Evolutionary conservation across 2,329 filamentous ascomycete species (phyloP).

Genomic region (Talaromyces amestolkiae): DNA sequence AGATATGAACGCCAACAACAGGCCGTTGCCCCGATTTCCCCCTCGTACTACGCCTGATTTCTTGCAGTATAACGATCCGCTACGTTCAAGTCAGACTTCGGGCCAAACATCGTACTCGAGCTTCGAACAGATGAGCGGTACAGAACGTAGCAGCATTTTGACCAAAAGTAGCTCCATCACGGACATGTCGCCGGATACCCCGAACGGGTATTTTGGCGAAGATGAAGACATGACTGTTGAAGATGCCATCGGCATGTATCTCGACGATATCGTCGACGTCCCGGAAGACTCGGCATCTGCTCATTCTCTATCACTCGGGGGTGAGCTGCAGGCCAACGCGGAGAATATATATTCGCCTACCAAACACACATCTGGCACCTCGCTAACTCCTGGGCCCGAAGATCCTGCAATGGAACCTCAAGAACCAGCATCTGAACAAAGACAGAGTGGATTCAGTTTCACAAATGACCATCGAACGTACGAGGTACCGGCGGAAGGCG

Average conservation of each 20-base stretch:
- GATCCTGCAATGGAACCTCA: not conserved
- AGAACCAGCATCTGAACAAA: not conserved
- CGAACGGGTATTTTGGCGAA: slow-evolving; percentile 62
- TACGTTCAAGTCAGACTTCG: slow-evolving; percentile 60
- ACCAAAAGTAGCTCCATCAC: slow-evolving; percentile 76
- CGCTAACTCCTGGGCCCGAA: not conserved
- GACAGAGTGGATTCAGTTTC: not conserved
- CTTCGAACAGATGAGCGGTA: slow-evolving; percentile 58
- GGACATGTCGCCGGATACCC: slow-evolving; percentile 58
- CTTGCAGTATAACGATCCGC: slow-evolving; percentile 30
- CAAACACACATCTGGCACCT: slow-evolving; percentile 10
- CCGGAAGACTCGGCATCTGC: slow-evolving; percentile 36
- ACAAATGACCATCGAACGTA: not conserved
- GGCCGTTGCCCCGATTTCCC: slow-evolving; percentile 33
- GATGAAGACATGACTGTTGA: slow-evolving; percentile 57
- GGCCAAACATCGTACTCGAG: slow-evolving; percentile 61
- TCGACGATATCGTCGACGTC: slow-evolving; percentile 54
- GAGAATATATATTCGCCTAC: slow-evolving; percentile 14
- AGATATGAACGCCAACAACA: slow-evolving; percentile 25
- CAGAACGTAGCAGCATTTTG: slow-evolving; percentile 76
- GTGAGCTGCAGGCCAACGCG: slow-evolving; percentile 14
- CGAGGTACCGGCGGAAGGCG: not conserved
- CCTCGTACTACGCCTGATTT: slow-evolving; percentile 31
- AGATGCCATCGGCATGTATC: slow-evolving; percentile 61
- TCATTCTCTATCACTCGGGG: not conserved